phyloP scores from a whole-genome alignment of 495 filamentous ascomycete genomes.

The Neurospora pannonica region DNA sequence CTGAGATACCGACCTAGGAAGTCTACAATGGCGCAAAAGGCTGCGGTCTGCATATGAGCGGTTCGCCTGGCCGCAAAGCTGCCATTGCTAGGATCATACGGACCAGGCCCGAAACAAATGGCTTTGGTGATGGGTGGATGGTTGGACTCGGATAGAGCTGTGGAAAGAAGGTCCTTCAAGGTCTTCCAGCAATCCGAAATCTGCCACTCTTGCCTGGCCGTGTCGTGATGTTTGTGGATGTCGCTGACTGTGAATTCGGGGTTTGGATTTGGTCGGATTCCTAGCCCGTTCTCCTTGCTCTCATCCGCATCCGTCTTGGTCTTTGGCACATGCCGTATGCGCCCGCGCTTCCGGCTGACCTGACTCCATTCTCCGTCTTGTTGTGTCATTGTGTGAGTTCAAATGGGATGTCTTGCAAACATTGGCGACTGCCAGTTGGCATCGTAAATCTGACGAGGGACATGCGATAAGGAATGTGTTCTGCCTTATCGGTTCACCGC shows the following conservation, averaged over 20 bases:
- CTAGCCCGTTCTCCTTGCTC: not conserved
- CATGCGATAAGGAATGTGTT: conserved; percentile 4
- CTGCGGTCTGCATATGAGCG: conserved; percentile 50
- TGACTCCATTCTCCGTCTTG: conserved; percentile 16
- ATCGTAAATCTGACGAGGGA: not conserved
- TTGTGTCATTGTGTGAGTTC: conserved; percentile 1
- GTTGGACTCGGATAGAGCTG: conserved; percentile 1
- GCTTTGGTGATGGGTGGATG: conserved; percentile 23
- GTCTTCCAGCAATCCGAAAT: conserved; percentile 13
- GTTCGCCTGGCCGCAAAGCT: conserved; percentile 20
- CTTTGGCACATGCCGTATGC: conserved; percentile 7
- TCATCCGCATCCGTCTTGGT: not conserved
- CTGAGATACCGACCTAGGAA: conserved; percentile 22
- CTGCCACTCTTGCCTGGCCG: conserved; percentile 8
- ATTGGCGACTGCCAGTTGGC: not conserved
- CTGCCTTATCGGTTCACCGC: conserved; percentile 6
- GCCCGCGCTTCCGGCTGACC: conserved; percentile 20
- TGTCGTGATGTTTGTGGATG: conserved; percentile 14
- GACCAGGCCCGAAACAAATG: conserved; percentile 36
- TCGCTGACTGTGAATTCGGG: conserved; percentile 17
- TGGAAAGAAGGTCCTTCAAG: conserved; percentile 4
- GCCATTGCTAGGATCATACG: conserved; percentile 32
- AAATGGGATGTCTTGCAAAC: not conserved
- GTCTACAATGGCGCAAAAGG: conserved; percentile 44
- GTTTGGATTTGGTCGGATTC: conserved; percentile 17